phyloP scores from a whole-genome alignment of 2,329 filamentous ascomycete species.

The Sporothrix humicola region DNA sequence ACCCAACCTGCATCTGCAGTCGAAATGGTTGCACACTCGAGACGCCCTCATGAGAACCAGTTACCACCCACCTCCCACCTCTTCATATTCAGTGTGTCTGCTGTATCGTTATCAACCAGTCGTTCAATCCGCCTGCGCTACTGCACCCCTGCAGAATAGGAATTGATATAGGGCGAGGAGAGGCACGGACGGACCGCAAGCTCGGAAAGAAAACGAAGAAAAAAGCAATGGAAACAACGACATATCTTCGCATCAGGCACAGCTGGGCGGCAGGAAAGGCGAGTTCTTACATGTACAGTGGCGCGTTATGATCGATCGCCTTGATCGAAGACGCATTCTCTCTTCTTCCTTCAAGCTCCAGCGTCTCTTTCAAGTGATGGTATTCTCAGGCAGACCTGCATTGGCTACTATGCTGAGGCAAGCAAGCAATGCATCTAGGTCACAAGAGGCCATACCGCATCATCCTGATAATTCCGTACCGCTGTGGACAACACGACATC shows the following conservation, averaged over 20 bases:
- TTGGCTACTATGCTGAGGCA: slow-evolving; percentile 7
- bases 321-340: background rate
- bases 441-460: background rate
- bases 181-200: background rate
- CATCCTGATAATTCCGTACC: slow-evolving; percentile 1
- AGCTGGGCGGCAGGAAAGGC: background rate
- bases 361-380: background rate
- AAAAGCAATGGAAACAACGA: background rate
- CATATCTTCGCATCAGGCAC: background rate
- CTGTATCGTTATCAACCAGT: background rate
- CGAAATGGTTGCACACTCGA: slow-evolving; percentile 7
- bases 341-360: background rate
- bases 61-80: slow-evolving; percentile 22
- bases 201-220: background rate
- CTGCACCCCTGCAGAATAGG: slow-evolving; percentile 20
- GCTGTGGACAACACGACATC: background rate
- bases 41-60: slow-evolving; percentile 12
- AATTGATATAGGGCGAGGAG: background rate
- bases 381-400: background rate
- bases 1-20: background rate
- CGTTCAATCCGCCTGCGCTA: slow-evolving; percentile 16
- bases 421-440: background rate
- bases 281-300: slow-evolving; percentile 3
- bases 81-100: background rate
- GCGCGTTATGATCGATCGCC: background rate